Evolutionary conservation across 179 eudicot species (phyloP), one percentile per base, ranked within the genome.

Genomic region (Monotropa hypopitys): DNA sequence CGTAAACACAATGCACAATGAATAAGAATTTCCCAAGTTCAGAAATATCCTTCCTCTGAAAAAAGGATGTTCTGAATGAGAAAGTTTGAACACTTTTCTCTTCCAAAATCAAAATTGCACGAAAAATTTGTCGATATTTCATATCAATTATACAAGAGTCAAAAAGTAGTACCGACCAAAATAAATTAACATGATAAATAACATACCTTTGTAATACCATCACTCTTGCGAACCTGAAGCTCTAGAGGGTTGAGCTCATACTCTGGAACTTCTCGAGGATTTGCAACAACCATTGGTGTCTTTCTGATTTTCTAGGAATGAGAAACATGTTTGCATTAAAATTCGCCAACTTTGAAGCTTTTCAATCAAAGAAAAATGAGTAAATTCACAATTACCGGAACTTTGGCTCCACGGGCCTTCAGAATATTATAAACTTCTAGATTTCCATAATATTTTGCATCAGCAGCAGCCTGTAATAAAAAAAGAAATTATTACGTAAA

Each of bases 171-270:
- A 40, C 21, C 26, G 5, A 30, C 12, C 28, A 7, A 38, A 26
- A 6, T 51, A 53, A 50, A 23, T 38, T 12, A 26, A 77, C 32
- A 77, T 80, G 59, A 63, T 77, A 59, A 80, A 76, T 62, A 75
- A 35, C 88, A 81, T 86, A 78, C 99, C 98, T 91, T 96, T 38
- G 99, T 87, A 85, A 96, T 96, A 56, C 97, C 98, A 88, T 96
- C 99, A 69, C 88, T 84, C 81, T 87, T 90, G 71, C 99, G 98
- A 81, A 96, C 88, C 82, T 96, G 97, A 85, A 93, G 90, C 80
- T 93, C 99, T 67, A 88, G 81, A 30, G 98, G 99, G 85, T 96
- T 96, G 72, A 96, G 96, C 88, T 95, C 99, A 72, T 95, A 95
- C 83, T 95, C 99, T 21, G 99, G 99, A 69, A 95, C 97, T 81